These are phyloP conservation scores for Apiospora kogelbergensis DNA, from an alignment of 2,329 filamentous ascomycete species.

Conservation along the genomic window DNA sequence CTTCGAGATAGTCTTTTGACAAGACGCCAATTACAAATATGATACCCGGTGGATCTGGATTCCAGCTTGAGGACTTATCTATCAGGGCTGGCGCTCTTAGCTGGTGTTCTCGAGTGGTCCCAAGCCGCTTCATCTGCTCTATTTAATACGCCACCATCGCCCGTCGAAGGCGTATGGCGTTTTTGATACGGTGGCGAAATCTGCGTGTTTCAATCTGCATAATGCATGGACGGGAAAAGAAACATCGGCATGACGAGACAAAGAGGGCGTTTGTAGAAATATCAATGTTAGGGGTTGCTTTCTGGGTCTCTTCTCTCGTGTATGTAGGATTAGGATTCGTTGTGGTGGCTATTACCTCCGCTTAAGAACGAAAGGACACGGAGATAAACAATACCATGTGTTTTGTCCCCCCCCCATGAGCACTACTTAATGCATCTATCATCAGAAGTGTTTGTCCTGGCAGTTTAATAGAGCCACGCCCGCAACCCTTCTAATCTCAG, in stretches of 20 bases:
- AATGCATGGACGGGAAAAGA: constrained; percentile 5
- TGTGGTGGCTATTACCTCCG: neutral
- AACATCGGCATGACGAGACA: neutral
- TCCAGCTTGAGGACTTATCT: neutral
- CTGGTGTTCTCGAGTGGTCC: neutral
- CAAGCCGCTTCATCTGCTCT: neutral
- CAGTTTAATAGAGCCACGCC: neutral
- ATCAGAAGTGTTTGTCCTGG: neutral
- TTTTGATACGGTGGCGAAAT: neutral
- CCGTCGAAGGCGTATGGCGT: neutral
- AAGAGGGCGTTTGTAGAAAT: constrained; percentile 6
- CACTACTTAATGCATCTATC: neutral
- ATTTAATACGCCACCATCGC: neutral
- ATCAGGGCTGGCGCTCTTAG: neutral
- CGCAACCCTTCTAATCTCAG: neutral
- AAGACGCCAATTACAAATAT: neutral
- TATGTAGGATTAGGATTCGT: neutral
- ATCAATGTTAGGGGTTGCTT: neutral
- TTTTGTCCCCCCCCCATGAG: neutral
- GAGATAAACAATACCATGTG: neutral
- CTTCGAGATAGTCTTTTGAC: constrained; percentile 2
- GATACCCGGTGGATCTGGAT: constrained; percentile 5
- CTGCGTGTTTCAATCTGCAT: neutral
- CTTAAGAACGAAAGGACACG: neutral
- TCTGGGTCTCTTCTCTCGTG: neutral